Base-by-base conservation (phyloP, 2,329 filamentous ascomycete genomes). In the Fusarium sp. region DNA sequence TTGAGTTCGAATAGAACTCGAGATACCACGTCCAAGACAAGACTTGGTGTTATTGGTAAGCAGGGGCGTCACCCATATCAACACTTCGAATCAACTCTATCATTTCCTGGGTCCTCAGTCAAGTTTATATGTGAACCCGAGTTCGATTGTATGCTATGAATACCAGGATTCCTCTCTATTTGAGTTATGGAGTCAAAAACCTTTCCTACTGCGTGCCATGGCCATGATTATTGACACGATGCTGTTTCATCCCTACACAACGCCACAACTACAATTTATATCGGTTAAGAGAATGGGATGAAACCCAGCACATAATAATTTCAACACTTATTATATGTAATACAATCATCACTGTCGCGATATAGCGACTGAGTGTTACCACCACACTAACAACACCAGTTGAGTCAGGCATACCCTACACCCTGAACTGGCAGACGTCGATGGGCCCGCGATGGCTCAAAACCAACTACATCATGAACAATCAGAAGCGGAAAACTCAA, bases 391-490 rank as follows among this genome's bases (percentile, higher is more conserved):
- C 18, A 20, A n/a, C 27, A 42, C 12, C 30, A 13, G 7, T 52
- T 37, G 6, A 37, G 35, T 20, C 3, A 0, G 13, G 4, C 4
- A 38, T 75, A 75, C 73, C 73, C 73, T 75, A 69, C 26, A 74
- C 12, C 33, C 12, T 7, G 7, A 20, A 11, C 6, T 27, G 26
- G 20, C 26, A 26, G 30, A 48, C 8, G 17, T 48, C 26, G 32
- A 50, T 30, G 30, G 30, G 30, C 23, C 23, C 23, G 5, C 23
- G 23, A 23, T 23, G 23, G 23, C 23, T 23, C 11, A 37, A 44
- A 49, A 33, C 14, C 12, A 38, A 13, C 40, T 44, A 17, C 49
- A 53, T 57, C 30, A 48, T 17, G 26, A 57, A 32, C 50, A 52
- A 27, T 53, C 33, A 35, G n/a, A 59, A 41, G 23, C 45, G 32